Base-by-base conservation (phyloP, 2,329 filamentous ascomycete species). In the Microthyrium microscopicum region DNA sequence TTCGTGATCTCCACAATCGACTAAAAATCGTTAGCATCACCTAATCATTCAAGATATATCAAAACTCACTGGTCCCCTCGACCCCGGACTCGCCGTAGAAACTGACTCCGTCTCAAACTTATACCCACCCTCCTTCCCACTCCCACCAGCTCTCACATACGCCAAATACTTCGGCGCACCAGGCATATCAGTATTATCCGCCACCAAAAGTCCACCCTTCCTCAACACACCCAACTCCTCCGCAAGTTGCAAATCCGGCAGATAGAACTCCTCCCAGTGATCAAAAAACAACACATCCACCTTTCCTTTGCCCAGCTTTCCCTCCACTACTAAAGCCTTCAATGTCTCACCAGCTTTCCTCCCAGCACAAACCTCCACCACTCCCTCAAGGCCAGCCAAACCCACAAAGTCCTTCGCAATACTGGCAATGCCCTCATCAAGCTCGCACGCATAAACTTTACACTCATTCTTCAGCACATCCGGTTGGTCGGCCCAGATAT, bases 151-250 rank as follows among this genome's bases (percentile, higher is more conserved):
- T 37, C 46, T 42, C 5, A 61, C 53, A 46, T 60, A 58, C 33
- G 47, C 47, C 26, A 60, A 40, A 42, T 63, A 63, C 8, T 55
- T 49, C 9, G 59, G 60, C 28, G 58, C 59, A 2, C 60, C 60
- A 1, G 58, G 59, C 8, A 44, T 40, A 17, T 59, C 41, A 19
- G 59, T 55, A 40, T 64, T 62, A 40, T 64, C 59, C 2, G 60
- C 60, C 3, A 55, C 50, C 5, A 61, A 39, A 4, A 57, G 41
- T 1, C 46, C 49, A 2, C 55, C 54, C 13, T 41, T 38, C 3
- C 37, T 44, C 20, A 57, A 43, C 18, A 59, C 33, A 2, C 42
- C 40, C 19, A 56, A 36, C 6, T 52, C 42, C 37, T 58, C 53
- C 32, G 46, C 46, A 4, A 54, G 33, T 35, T 49, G 40, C 27